Percentiles rank a stretch among this genome's conserved stretches.
phyloP scores from a whole-genome alignment of 73 alveolate species.

The Uronychia setigera region DNA sequence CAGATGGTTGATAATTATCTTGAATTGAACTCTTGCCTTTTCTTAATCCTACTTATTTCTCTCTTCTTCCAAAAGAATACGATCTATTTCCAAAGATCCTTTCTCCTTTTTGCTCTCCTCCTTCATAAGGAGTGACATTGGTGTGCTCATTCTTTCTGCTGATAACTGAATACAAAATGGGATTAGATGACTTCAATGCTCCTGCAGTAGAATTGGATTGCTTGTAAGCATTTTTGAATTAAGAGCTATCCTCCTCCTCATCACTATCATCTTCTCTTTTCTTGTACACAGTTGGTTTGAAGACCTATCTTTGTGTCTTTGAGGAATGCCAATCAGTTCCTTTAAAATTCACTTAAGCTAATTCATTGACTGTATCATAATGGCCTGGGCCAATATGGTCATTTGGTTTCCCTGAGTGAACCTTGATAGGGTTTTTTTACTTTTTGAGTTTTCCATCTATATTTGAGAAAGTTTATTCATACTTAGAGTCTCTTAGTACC shows the following conservation, averaged over 20 bases:
- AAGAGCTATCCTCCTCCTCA: no score
- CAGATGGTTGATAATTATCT: slow-evolving; percentile 2
- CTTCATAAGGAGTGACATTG: slow-evolving; percentile 3
- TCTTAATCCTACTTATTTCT: neutral
- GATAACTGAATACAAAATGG: no score
- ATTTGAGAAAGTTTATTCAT: neutral
- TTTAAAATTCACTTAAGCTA: neutral
- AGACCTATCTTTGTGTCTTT: slow-evolving; percentile 27
- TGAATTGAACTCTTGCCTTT: neutral
- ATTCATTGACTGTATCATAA: slow-evolving; percentile 9
- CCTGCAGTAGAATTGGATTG: no score
- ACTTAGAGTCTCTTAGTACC: slow-evolving; percentile 45
- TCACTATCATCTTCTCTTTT: no score
- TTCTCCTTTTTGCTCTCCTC: slow-evolving; percentile 14
- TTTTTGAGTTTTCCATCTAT: slow-evolving; percentile 46
- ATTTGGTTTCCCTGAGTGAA: slow-evolving; percentile 41
- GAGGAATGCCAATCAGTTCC: slow-evolving; percentile 6
- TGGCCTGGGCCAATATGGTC: slow-evolving; percentile 73
- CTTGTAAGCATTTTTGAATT: no score
- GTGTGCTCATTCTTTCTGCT: no score
- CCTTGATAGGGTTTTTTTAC: slow-evolving; percentile 49
- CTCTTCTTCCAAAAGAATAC: neutral
- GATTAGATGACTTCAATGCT: no score
- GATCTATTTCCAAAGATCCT: neutral
- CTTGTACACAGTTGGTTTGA: slow-evolving; percentile 2